Conservation (phyloP, 108 stramenopile genomes). For the Skeletonema menzelii region DNA sequence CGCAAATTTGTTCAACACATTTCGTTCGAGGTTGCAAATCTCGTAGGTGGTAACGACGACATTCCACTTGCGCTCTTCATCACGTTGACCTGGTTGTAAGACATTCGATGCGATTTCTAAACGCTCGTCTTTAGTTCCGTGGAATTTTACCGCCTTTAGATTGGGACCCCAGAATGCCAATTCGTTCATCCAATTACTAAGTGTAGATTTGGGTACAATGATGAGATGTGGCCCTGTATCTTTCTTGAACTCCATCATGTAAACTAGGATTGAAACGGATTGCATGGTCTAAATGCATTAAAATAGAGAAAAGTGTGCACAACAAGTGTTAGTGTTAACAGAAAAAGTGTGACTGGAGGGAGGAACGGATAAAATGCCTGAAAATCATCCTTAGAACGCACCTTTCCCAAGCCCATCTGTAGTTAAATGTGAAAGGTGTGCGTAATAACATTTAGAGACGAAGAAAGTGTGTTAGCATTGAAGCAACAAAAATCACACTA, state of each 20-base stretch:
- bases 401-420: constrained; percentile 85
- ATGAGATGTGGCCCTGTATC: constrained; percentile 89
- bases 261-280: constrained; percentile 93
- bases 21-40: constrained; percentile 49
- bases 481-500: no score
- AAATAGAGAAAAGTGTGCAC: constrained; percentile 47
- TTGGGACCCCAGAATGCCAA: constrained; percentile 92
- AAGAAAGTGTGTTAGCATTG: no score
- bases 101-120: background rate
- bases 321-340: background rate
- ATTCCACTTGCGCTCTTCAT: constrained; percentile 89
- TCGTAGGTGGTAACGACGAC: constrained; percentile 98
- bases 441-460: no score
- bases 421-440: no score
- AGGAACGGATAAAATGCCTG: background rate
- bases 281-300: constrained; percentile 94
- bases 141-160: constrained; percentile 88
- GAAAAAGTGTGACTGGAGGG: background rate
- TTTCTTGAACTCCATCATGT: constrained; percentile 68
- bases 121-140: constrained; percentile 40
- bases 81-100: constrained; percentile 27
- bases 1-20: constrained; percentile 75
- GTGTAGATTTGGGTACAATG: constrained; percentile 96
- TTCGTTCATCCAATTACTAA: constrained; percentile 99
- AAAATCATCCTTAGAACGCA: background rate